Evolutionary conservation across 805 yeast species (phyloP), one percentile per base, ranked within the genome.

Genomic region (Debaryomyces prosopidis): DNA sequence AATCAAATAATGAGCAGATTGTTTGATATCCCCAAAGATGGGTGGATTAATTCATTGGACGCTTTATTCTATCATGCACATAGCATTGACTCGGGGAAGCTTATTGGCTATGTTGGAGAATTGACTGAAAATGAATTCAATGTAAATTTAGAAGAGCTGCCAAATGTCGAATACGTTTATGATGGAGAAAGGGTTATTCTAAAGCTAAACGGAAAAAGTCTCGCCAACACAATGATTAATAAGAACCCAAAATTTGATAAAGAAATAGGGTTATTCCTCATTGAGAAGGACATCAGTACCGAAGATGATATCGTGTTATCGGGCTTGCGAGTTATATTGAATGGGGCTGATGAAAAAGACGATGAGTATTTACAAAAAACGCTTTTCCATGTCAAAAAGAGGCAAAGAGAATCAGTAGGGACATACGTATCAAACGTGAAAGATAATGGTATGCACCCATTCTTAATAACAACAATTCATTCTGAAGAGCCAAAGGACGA

Each of bases 341-440:
- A 63, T 10, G 36, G 30, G 11, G 39, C 16, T 33, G 33, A 26
- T 18, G 40, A 17, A 5, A 20, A 15, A 15, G 34, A 39, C 18
- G 53, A 54, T 1, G 57, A 57, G 18, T 50, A 52, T 27, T 48
- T 67, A 6, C 63, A 59, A 48, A 65, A 63, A 38, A 73, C 77
- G 0, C 47, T 73, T 45, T 71, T 73, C 53, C 77, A 73, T 49
- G 59, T 68, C 11, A 69, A 70, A 48, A 76, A 76, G 4, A 53
- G 73, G 30, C 73, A 69, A 46, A 51, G 75, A 33, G 30, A 14
- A 15, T 17, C 18, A 39, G 19, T 16, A 33, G n/a, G 35, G 4
- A 39, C 31, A 11, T 34, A 36, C 15, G 18, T 36, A n/a, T 27
- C 55, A 17, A n/a, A 17, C 1, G 35, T 57, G 12, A 33, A 40